Evolutionary conservation across 805 yeast species (phyloP).

Genomic region (Pichia membranifaciens): DNA sequence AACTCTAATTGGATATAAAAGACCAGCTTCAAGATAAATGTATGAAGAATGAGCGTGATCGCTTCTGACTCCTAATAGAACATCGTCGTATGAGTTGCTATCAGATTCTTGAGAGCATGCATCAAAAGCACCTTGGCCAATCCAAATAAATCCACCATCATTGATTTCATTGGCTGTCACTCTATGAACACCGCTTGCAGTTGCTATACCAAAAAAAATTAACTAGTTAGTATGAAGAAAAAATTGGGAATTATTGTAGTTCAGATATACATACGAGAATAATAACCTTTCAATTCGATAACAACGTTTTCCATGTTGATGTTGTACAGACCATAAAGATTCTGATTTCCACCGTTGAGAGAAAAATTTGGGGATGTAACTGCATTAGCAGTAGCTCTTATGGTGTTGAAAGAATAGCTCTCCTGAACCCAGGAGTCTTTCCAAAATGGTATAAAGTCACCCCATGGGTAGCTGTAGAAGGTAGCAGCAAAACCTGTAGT

Average conservation of each 20-base stretch:
- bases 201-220: slow-evolving; percentile 15
- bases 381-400: slow-evolving; percentile 3
- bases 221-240: neutral
- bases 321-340: slow-evolving; percentile 6
- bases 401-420: neutral
- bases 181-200: slow-evolving; percentile 24
- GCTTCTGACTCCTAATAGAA: slow-evolving; percentile 6
- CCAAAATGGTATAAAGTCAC: slow-evolving; percentile 2
- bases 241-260: too few relatives aligned
- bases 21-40: slow-evolving; percentile 12
- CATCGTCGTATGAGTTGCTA: neutral
- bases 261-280: slow-evolving; percentile 10
- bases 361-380: slow-evolving; percentile 9
- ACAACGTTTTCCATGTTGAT: slow-evolving; percentile 5
- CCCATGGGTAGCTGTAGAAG: slow-evolving; percentile 1
- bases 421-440: slow-evolving; percentile 5
- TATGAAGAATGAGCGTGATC: slow-evolving; percentile 4
- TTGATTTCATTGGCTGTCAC: slow-evolving; percentile 21
- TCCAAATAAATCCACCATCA: slow-evolving; percentile 27
- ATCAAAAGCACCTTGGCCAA: slow-evolving; percentile 29
- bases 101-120: slow-evolving; percentile 24
- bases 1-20: slow-evolving; percentile 16
- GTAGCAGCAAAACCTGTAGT: slow-evolving; percentile 8
- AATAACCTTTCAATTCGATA: slow-evolving; percentile 15
- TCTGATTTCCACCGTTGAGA: neutral